Conservation (phyloP, 106 monocot genomes). For the Agapanthus africanus region DNA sequence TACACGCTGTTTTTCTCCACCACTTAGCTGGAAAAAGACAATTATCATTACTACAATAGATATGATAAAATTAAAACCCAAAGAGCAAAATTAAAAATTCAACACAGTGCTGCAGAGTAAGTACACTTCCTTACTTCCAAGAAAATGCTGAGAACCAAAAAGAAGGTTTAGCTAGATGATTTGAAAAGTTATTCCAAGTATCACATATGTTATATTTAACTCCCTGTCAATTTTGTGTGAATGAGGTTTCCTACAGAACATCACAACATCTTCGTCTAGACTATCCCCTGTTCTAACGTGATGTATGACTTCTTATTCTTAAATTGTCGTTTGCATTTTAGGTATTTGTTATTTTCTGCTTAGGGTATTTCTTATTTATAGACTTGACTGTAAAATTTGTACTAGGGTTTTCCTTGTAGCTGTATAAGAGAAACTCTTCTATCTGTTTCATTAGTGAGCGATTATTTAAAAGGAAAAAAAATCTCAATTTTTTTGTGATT, state of each 20-base stretch:
- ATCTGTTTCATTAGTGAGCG: no score
- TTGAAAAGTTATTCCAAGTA: not conserved
- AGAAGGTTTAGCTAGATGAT: not conserved
- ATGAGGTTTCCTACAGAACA: not conserved
- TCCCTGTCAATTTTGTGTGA: no score
- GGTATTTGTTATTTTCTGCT: no score
- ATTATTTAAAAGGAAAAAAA: no score
- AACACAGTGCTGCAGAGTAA: not conserved
- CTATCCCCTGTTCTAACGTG: not conserved
- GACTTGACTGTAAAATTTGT: no score
- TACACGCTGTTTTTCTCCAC: slow-evolving; percentile 97
- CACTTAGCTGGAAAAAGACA: slow-evolving; percentile 61
- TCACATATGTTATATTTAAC: no score
- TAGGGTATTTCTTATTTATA: no score
- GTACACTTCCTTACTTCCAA: not conserved
- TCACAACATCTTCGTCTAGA: not conserved
- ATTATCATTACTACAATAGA: not conserved
- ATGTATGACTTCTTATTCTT: no score
- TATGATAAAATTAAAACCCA: not conserved
- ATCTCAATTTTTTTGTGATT: no score
- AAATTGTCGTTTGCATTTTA: no score
- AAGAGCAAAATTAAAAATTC: not conserved
- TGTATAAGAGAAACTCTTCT: no score
- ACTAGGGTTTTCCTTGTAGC: no score
- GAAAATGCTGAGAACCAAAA: not conserved